phyloP scores from a whole-genome alignment of 371 early-diverging fungal genomes.

The Haplosporangium sp. region DNA sequence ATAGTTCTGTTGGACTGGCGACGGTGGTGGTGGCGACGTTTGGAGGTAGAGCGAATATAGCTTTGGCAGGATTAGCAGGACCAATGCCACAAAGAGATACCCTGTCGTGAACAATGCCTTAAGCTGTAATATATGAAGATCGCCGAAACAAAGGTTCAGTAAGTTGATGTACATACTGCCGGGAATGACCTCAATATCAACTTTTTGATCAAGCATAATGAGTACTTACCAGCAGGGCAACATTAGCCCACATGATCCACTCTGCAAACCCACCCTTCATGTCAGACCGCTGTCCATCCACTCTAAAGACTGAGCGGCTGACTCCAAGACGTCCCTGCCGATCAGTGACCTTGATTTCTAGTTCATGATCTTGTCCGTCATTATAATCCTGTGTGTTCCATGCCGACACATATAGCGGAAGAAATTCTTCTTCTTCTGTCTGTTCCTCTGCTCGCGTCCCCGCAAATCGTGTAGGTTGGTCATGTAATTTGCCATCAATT shows the following conservation, averaged over 20 bases:
- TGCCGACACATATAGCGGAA: conserved; percentile 76
- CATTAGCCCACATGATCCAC: conserved; percentile 75
- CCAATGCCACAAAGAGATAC: conserved; percentile 24
- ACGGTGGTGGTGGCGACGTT: conserved; percentile 48
- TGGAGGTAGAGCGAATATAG: conserved; percentile 54
- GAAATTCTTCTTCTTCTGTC: conserved; percentile 56
- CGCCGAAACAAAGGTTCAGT: conserved; percentile 1
- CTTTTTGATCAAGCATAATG: not conserved
- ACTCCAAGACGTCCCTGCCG: conserved; percentile 59
- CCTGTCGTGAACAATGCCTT: conserved; percentile 39
- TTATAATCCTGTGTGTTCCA: conserved; percentile 79
- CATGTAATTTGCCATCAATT: conserved; percentile 59
- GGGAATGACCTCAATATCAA: too few relatives aligned
- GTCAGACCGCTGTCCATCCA: conserved; percentile 68
- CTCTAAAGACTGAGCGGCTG: conserved; percentile 65
- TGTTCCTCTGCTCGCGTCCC: conserved; percentile 44
- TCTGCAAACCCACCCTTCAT: conserved; percentile 78
- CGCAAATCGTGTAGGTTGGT: conserved; percentile 52
- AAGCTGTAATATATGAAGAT: conserved; percentile 10
- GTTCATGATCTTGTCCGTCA: conserved; percentile 68
- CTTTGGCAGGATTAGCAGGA: conserved; percentile 51
- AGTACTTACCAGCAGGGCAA: conserved; percentile 61
- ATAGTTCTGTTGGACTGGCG: conserved; percentile 31
- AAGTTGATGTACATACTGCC: not conserved
- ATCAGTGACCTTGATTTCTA: conserved; percentile 70